Evolutionary conservation across 768 basidiomycete species (phyloP).

Genomic region (Polyporus arcularius): DNA sequence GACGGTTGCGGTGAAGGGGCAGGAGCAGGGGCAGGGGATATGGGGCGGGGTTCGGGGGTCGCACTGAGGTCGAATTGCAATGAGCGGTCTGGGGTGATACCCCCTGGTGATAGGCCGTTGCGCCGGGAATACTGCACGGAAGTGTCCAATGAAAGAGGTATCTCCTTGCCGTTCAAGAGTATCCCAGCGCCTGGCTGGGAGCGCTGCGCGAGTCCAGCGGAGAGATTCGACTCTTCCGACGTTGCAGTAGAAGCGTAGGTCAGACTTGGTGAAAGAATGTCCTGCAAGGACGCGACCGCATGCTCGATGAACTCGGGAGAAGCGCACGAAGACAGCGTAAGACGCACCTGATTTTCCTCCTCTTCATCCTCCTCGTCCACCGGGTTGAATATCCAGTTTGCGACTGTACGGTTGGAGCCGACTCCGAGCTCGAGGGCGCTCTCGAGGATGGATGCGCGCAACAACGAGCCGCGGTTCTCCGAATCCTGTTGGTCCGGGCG

Average conservation of each 20-base stretch:
- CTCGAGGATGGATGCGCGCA: slow-evolving; percentile 76
- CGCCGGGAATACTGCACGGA: slow-evolving; percentile 6
- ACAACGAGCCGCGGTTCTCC: slow-evolving; percentile 50
- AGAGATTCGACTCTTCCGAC: slow-evolving; percentile 44
- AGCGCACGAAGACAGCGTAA: neutral
- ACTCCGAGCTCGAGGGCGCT: slow-evolving; percentile 70
- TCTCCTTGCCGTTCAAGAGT: slow-evolving; percentile 13
- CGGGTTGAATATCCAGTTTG: slow-evolving; percentile 74
- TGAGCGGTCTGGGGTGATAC: slow-evolving; percentile 14
- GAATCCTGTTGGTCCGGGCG: slow-evolving; percentile 6
- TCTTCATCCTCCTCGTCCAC: slow-evolving; percentile 59
- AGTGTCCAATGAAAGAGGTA: slow-evolving; percentile 9
- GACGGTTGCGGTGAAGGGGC: slow-evolving; percentile 11
- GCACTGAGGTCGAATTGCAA: slow-evolving; percentile 35
- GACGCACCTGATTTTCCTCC: slow-evolving; percentile 36
- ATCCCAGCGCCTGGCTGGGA: slow-evolving; percentile 26
- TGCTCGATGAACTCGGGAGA: neutral
- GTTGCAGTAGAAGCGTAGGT: slow-evolving; percentile 43
- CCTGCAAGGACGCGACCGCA: neutral
- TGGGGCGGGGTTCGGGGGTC: slow-evolving; percentile 26
- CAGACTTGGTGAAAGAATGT: slow-evolving; percentile 33
- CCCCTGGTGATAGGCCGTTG: slow-evolving; percentile 1
- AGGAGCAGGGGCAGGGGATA: neutral
- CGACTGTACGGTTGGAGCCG: slow-evolving; percentile 56
- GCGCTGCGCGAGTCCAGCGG: slow-evolving; percentile 20